Base-by-base conservation (phyloP, 108 stramenopile genomes). In the Pseudonitzschia multistriata region DNA sequence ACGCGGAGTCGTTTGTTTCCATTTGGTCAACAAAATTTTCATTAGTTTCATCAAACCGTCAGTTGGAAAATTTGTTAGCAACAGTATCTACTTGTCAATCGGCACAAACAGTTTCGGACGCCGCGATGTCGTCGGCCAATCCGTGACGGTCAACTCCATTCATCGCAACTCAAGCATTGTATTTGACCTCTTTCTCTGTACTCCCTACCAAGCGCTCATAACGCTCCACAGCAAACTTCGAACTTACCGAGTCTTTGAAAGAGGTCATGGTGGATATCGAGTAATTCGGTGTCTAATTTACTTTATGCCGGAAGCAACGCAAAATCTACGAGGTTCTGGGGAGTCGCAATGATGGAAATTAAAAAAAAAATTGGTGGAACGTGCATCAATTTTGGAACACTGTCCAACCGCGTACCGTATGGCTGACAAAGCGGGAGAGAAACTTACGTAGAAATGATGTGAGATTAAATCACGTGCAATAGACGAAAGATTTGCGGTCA, bases 181-280 rank as follows among this genome's bases (percentile, higher is more conserved):
- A 8, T 24, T 24, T 24, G 7, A 52, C 24, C 42, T 10, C 10
- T 39, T 39, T 39, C 37, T 39, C 37, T 10, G 37, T 39, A 39
- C 37, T 7, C 37, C 37, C 10, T 10, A 10, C 37, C 37, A 39
- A 7, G 5, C 24, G 52, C 10, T 22, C 19, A 1, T 24, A 22
- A 53, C 22, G n/a, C 24, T 22, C 17, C 8, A 8, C n/a, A n/a
- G 1, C 24, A 53, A 22, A 8, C 10, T 53, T 53, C 35, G 11
- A 17, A 84, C 87, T 74, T 75, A 88, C 87, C 54, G 68, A 64
- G 72, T 88, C 87, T 64, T 88, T 88, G 75, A 88, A 88, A 62
- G 85, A 82, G 72, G 87, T 50, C 87, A 85, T 88, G 49, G 49
- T 81, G 67, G 45, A 33, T 45, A 45, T 8, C 11, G 17, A 45